Evolutionary conservation across 441 rosid species (phyloP).

Genomic region (Adansonia rubrostipa): DNA sequence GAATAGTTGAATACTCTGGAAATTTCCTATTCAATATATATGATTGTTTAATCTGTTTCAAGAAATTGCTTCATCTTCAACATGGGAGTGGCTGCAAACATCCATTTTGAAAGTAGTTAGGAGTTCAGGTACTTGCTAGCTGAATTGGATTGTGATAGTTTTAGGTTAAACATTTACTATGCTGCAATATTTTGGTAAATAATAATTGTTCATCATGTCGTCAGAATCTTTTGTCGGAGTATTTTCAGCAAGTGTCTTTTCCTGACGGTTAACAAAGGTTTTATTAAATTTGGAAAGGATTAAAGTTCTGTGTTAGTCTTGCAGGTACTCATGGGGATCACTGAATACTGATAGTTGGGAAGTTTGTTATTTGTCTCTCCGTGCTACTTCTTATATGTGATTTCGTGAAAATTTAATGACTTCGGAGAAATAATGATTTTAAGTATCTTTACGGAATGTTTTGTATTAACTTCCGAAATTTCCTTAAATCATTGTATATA

Average conservation of each 20-base stretch:
- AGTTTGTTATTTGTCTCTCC: not conserved
- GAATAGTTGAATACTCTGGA: constrained; percentile 25
- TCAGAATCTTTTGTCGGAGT: not conserved
- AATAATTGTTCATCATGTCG: not conserved
- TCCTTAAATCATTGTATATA: constrained; percentile 15
- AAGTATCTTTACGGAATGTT: constrained; percentile 4
- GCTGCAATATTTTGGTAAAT: constrained; percentile 11
- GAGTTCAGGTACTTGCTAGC: constrained; percentile 56
- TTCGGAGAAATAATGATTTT: constrained; percentile 14
- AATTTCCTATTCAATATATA: constrained; percentile 26
- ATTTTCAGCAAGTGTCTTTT: not conserved
- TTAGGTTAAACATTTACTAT: constrained; percentile 7
- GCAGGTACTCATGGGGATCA: not conserved
- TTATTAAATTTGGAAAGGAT: constrained; percentile 5
- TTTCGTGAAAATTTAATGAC: constrained; percentile 12
- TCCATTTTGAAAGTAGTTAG: constrained; percentile 54
- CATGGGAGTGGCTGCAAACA: constrained; percentile 66
- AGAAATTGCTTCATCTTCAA: constrained; percentile 63
- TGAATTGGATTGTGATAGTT: no score
- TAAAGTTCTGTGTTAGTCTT: not conserved
- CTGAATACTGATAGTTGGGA: not conserved
- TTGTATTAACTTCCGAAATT: constrained; percentile 8
- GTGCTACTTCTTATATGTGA: not conserved
- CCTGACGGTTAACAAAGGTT: not conserved
- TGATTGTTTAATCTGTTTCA: constrained; percentile 37